Conservation (phyloP, 2,329 filamentous ascomycete species). For the Penicillium freii region DNA sequence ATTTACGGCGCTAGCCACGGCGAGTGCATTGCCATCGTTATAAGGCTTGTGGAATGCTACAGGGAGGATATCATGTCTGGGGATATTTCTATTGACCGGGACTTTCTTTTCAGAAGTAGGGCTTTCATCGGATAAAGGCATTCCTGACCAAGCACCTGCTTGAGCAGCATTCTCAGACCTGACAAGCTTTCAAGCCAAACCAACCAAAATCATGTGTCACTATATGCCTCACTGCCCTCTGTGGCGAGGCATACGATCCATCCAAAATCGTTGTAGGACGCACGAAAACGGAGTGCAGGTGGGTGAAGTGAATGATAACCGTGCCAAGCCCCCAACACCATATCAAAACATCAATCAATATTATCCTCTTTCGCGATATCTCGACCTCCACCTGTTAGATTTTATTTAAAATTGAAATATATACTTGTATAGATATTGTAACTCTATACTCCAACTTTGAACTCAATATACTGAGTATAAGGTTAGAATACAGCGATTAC, state of each 20-base stretch:
- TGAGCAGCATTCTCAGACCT: background rate
- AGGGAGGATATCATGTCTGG: background rate
- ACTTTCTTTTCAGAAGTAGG: background rate
- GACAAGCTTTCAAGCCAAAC: background rate
- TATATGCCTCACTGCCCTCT: background rate
- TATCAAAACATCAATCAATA: no score
- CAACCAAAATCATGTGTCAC: background rate
- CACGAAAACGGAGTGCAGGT: background rate
- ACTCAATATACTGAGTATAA: no score
- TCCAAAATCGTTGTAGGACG: background rate
- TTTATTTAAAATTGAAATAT: no score
- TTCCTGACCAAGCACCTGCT: background rate
- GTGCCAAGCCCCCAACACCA: no score
- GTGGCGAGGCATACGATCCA: no score
- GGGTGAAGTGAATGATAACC: background rate
- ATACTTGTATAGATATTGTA: no score
- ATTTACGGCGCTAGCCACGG: background rate
- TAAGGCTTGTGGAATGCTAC: background rate
- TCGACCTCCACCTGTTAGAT: no score
- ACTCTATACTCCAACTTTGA: no score
- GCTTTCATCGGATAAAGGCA: background rate
- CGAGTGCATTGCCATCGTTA: background rate
- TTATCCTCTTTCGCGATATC: no score
- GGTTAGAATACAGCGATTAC: no score
- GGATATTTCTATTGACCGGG: background rate